Evolutionary conservation across 495 filamentous ascomycete genomes (phyloP), one percentile per base, ranked within the genome.

Genomic region (Neohortaea acidophila): DNA sequence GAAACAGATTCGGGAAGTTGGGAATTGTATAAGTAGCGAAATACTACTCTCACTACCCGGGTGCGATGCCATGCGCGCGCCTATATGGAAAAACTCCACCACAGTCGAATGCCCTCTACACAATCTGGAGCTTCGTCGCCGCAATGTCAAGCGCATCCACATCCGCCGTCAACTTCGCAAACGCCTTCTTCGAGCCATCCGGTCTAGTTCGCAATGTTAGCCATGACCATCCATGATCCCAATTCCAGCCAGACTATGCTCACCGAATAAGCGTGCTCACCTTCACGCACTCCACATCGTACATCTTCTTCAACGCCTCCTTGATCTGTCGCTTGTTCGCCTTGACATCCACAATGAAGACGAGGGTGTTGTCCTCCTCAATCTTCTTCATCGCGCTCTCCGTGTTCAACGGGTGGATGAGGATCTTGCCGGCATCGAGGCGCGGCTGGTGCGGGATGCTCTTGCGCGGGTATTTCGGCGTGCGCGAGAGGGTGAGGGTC

Each of bases 301-400:
- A 99, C 51, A 96, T 75, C 80, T 86, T 94, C 84, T 99, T 99
- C 49, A 99, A 70, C 46, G 89, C 81, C 54, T 72, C 70, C 76
- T 93, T 94, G 68, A 99, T 99, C 76, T 99, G 89, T 57, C 85
- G 77, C 82, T 99, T 99, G 72, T 99, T 99, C 56, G 84, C 74
- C 81, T 94, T 94, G 61, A 84, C 74, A 51, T 99, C 83, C 56
- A 93, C 85, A 57, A 96, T 93, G 70, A 99, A 96, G 52, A 96
- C 91, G 72, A 53, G 89, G 94, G 75, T 99, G 93, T 75, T 96
- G 82, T 80, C 96, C 89, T 76, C 96, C 91, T 49, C 96, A 92
- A 52, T 52, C 80, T 94, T 94, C 84, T 99, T 99, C 84, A 99
- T 93, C 56, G 89, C 91, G 51, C 77, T 83, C 77, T 97, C 89